These are phyloP conservation scores for Wickerhamiella alocasiicola DNA, from an alignment of 805 yeast genomes.

Conservation along the genomic window DNA sequence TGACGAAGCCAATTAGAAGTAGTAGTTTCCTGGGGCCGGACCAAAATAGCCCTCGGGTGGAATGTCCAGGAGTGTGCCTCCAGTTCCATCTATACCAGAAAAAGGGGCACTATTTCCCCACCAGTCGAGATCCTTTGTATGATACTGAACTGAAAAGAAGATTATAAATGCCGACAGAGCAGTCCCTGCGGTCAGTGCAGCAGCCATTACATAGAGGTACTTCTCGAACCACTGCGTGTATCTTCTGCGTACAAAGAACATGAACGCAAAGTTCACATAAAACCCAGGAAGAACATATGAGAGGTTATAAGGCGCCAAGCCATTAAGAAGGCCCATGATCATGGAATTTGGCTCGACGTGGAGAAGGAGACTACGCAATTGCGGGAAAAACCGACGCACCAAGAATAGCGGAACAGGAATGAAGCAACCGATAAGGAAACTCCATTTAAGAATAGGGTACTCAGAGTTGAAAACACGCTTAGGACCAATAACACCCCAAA, in stretches of 20 bases:
- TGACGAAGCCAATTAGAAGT: no score
- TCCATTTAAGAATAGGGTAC: slow-evolving; percentile 51
- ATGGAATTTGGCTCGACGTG: slow-evolving; percentile 39
- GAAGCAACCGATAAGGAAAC: slow-evolving; percentile 44
- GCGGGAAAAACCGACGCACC: slow-evolving; percentile 19
- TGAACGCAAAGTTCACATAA: slow-evolving; percentile 14
- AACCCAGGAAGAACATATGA: slow-evolving; percentile 14
- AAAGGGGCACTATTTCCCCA: slow-evolving; percentile 42
- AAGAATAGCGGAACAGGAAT: slow-evolving; percentile 20
- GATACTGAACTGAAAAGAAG: slow-evolving; percentile 38
- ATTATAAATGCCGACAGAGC: slow-evolving; percentile 46
- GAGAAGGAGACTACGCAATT: slow-evolving; percentile 15
- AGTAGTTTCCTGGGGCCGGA: slow-evolving; percentile 4
- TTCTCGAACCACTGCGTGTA: slow-evolving; percentile 43
- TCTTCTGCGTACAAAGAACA: slow-evolving; percentile 30
- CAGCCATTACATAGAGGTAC: slow-evolving; percentile 40
- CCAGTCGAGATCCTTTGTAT: slow-evolving; percentile 37
- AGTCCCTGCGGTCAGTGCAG: slow-evolving; percentile 47
- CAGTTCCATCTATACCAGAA: slow-evolving; percentile 18
- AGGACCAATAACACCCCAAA: slow-evolving; percentile 50
- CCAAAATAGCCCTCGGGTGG: slow-evolving; percentile 5
- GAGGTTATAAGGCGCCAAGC: slow-evolving; percentile 21
- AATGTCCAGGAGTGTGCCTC: slow-evolving; percentile 5
- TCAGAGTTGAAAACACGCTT: slow-evolving; percentile 36
- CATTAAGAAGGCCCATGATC: slow-evolving; percentile 11